phyloP scores from a whole-genome alignment of 345 rosid species.

The Citrus inodora region DNA sequence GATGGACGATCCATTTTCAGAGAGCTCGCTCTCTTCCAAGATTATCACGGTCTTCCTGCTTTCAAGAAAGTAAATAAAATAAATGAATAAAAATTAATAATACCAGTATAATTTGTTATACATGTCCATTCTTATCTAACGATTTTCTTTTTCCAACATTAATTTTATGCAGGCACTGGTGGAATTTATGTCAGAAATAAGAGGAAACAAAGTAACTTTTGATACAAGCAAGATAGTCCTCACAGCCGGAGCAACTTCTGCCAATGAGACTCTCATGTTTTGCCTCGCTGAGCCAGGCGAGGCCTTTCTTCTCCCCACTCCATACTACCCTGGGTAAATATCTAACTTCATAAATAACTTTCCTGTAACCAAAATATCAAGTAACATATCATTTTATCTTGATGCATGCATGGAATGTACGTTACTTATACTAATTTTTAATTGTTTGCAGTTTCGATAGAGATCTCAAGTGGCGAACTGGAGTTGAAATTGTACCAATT shows the following conservation, averaged over 20 bases:
- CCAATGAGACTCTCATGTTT: conserved; percentile 74
- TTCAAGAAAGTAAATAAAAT: conserved; percentile 54
- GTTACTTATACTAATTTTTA: conserved; percentile 20
- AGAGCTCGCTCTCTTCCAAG: conserved; percentile 86
- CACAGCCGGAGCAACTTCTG: conserved; percentile 83
- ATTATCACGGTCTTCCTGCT: conserved; percentile 68
- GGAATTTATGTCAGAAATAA: conserved; percentile 77
- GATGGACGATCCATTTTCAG: conserved; percentile 63
- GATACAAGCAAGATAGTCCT: conserved; percentile 56
- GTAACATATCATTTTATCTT: conserved; percentile 1
- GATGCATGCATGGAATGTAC: conserved; percentile 18
- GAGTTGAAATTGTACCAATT: conserved; percentile 56
- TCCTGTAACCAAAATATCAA: conserved; percentile 26
- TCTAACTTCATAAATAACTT: conserved; percentile 7
- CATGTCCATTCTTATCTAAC: conserved; percentile 4
- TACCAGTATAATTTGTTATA: not conserved
- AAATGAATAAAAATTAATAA: not conserved
- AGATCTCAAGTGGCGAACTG: conserved; percentile 74
- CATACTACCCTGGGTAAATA: conserved; percentile 79
- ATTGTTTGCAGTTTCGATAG: conserved; percentile 56
- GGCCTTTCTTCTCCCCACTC: conserved; percentile 77
- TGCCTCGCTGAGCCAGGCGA: conserved; percentile 78
- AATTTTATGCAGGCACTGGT: conserved; percentile 52
- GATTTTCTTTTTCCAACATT: not conserved
- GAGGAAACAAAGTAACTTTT: conserved; percentile 68